Percentiles rank a stretch among this genome's conserved stretches.
phyloP scores from a whole-genome alignment of 441 rosid species.

The Gossypium gossypioides region DNA sequence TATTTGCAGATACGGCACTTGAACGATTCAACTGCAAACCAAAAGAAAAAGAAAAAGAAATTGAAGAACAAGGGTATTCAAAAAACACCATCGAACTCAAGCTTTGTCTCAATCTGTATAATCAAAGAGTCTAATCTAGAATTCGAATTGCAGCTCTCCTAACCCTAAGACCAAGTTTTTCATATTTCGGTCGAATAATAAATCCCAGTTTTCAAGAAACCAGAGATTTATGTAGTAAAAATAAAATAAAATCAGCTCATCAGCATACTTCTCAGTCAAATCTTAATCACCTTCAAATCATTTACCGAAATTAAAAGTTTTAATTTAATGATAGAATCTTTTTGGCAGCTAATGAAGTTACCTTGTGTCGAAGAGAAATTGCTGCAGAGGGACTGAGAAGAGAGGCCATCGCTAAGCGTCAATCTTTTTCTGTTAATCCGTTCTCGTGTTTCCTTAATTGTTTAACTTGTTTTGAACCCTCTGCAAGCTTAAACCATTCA shows the following conservation, averaged over 20 bases:
- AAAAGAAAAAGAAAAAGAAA: neutral
- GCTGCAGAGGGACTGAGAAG: constrained; percentile 34
- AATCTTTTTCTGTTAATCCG: neutral
- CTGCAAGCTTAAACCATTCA: neutral
- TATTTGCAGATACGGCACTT: constrained; percentile 16
- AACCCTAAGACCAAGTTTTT: neutral
- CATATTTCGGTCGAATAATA: neutral
- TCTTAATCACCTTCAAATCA: neutral
- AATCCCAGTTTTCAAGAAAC: neutral
- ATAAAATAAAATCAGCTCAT: neutral
- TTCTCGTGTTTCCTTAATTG: neutral
- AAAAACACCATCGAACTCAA: neutral
- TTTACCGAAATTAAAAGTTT: neutral
- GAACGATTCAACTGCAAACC: constrained; percentile 29
- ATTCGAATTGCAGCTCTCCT: neutral
- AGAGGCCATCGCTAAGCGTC: constrained; percentile 39
- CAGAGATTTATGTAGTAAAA: neutral
- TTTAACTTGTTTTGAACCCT: neutral
- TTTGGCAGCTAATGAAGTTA: constrained; percentile 9
- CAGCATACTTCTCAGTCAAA: neutral
- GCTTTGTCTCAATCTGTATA: neutral
- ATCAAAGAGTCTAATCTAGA: neutral
- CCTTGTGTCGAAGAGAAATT: constrained; percentile 26
- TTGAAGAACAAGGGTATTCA: neutral
- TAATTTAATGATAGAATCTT: neutral